Conservation (phyloP, 345 rosid genomes). For the Melastoma malabathricum region DNA sequence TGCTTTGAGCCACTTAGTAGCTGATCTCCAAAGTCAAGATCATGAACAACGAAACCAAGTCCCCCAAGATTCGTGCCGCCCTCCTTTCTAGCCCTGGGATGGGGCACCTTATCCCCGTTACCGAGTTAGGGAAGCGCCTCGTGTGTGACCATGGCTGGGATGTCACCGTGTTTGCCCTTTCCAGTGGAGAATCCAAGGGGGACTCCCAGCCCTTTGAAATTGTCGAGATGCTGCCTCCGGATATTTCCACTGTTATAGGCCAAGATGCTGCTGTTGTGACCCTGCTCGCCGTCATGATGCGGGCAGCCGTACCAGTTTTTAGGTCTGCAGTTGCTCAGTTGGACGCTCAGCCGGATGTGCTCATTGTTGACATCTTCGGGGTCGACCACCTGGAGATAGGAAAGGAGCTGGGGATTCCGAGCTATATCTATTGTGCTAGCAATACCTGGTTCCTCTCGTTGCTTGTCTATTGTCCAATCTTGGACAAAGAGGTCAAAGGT, state of each 20-base stretch:
- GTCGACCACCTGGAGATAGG: slow-evolving; percentile 19
- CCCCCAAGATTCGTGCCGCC: slow-evolving; percentile 19
- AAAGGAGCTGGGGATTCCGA: slow-evolving; percentile 25
- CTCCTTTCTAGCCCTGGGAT: slow-evolving; percentile 46
- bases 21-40: neutral
- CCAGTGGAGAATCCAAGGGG: slow-evolving; percentile 5
- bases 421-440: slow-evolving; percentile 15
- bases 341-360: slow-evolving; percentile 21
- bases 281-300: slow-evolving; percentile 20
- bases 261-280: slow-evolving; percentile 16
- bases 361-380: slow-evolving; percentile 43
- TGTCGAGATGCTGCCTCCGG: slow-evolving; percentile 18
- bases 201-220: slow-evolving; percentile 12
- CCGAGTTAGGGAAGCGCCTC: slow-evolving; percentile 47
- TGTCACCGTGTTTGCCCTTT: slow-evolving; percentile 28
- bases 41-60: no score
- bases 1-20: neutral
- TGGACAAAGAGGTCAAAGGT: slow-evolving; percentile 25
- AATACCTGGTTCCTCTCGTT: slow-evolving; percentile 49
- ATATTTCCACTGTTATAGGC: slow-evolving; percentile 19
- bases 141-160: slow-evolving; percentile 14
- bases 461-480: slow-evolving; percentile 14
- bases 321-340: slow-evolving; percentile 18
- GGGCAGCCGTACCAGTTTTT: slow-evolving; percentile 18
- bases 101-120: slow-evolving; percentile 44